A percentile compares a stretch with the other conserved stretches of the same genome.
These are phyloP conservation scores for Amylocystis lapponica DNA, from an alignment of 768 basidiomycete species.

Conservation along the genomic window DNA sequence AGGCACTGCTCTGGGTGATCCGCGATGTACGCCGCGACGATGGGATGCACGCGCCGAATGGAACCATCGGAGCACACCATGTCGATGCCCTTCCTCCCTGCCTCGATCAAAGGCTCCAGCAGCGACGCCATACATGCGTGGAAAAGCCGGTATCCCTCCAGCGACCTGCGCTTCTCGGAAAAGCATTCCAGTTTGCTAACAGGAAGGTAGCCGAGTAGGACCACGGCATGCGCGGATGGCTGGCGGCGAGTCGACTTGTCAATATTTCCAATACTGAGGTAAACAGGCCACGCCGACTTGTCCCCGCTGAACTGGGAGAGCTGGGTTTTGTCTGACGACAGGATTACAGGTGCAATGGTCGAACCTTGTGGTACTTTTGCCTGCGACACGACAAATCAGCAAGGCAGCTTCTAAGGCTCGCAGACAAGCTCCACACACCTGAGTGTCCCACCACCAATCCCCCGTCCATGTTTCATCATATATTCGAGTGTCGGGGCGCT, in stretches of 20 bases:
- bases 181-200: slow-evolving; percentile 25
- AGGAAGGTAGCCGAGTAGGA: slow-evolving; percentile 28
- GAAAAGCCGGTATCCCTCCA: slow-evolving; percentile 18
- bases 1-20: slow-evolving; percentile 26
- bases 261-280: slow-evolving; percentile 28
- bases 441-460: slow-evolving; percentile 45
- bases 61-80: slow-evolving; percentile 19
- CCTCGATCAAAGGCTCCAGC: slow-evolving; percentile 14
- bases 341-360: slow-evolving; percentile 22
- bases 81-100: slow-evolving; percentile 17
- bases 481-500: slow-evolving; percentile 19
- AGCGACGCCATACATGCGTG: slow-evolving; percentile 17
- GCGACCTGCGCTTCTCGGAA: slow-evolving; percentile 4
- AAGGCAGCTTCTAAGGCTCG: background rate
- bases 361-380: slow-evolving; percentile 18
- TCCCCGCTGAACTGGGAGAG: slow-evolving; percentile 19
- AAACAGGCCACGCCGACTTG: slow-evolving; percentile 28
- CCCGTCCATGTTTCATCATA: slow-evolving; percentile 40
- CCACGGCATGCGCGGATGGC: slow-evolving; percentile 9
- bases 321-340: slow-evolving; percentile 27
- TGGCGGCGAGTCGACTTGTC: slow-evolving; percentile 14
- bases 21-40: slow-evolving; percentile 19
- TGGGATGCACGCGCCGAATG: slow-evolving; percentile 14
- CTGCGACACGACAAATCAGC: slow-evolving; percentile 2
- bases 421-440: slow-evolving; percentile 27